Conservation (phyloP, 257 asterid genomes). For the Solanum raphanifolium region DNA sequence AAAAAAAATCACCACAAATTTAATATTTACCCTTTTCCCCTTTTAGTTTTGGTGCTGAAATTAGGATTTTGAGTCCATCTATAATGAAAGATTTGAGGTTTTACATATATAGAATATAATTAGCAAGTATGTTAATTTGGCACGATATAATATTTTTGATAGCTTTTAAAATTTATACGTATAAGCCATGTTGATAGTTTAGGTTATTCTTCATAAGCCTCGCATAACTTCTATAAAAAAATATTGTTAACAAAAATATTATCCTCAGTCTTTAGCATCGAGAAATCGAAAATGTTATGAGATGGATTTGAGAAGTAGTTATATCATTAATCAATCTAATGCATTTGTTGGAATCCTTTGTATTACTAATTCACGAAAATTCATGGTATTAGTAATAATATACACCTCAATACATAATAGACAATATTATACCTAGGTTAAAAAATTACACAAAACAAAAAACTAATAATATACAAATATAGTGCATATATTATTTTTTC, state of each 20-base stretch:
- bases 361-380: too few species aligned
- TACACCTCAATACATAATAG: background rate
- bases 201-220: background rate
- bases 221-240: too few species aligned
- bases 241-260: too few species aligned
- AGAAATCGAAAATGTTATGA: background rate
- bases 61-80: background rate
- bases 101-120: background rate
- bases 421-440: background rate
- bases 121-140: background rate
- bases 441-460: too few species aligned
- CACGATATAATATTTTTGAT: too few species aligned
- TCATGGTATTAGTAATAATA: background rate
- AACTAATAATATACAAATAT: too few species aligned
- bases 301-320: background rate
- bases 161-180: too few species aligned
- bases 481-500: too few species aligned
- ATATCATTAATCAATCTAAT: background rate
- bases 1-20: background rate
- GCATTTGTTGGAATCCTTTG: too few species aligned
- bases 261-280: background rate
- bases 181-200: too few species aligned
- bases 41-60: background rate
- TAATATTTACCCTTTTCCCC: background rate
- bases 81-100: background rate